These are phyloP conservation scores for Trifolium subterraneum DNA, from an alignment of 306 rosid genomes.

Conservation along the genomic window DNA sequence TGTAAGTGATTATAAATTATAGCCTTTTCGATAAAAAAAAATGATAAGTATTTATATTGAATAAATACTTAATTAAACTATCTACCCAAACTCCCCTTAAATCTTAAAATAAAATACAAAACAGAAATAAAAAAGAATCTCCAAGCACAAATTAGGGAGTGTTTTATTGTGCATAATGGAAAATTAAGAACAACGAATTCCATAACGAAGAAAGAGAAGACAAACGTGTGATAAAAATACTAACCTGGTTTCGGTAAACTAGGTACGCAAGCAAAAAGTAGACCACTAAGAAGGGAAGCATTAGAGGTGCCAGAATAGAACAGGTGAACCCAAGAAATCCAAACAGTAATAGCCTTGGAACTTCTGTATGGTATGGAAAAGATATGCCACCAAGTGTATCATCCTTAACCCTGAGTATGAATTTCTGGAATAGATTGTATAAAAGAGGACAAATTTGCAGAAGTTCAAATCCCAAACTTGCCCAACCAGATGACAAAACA, in stretches of 20 bases:
- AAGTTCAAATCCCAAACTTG: constrained; percentile 84
- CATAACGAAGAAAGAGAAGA: constrained; percentile 22
- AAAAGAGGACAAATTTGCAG: constrained; percentile 79
- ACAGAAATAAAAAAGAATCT: constrained; percentile 9
- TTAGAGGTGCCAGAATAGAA: constrained; percentile 86
- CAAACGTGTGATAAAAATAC: constrained; percentile 29
- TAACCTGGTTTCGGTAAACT: constrained; percentile 91
- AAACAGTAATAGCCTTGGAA: constrained; percentile 80
- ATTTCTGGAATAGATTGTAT: constrained; percentile 59
- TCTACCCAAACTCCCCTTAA: neutral
- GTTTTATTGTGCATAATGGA: constrained; percentile 19
- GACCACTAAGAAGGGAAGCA: constrained; percentile 82
- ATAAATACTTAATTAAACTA: neutral
- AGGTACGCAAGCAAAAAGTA: constrained; percentile 90
- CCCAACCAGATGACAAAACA: constrained; percentile 95
- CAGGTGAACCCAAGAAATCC: constrained; percentile 91
- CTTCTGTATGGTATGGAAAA: constrained; percentile 94
- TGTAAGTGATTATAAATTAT: too few relatives aligned
- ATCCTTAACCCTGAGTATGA: constrained; percentile 59
- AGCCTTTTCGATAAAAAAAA: neutral
- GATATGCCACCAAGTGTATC: constrained; percentile 52
- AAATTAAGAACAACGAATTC: constrained; percentile 24
- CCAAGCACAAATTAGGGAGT: neutral
- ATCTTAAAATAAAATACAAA: constrained; percentile 25
- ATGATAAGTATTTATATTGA: neutral